phyloP scores from a whole-genome alignment of 2,329 filamentous ascomycete genomes.

The Alternaria gaisen region DNA sequence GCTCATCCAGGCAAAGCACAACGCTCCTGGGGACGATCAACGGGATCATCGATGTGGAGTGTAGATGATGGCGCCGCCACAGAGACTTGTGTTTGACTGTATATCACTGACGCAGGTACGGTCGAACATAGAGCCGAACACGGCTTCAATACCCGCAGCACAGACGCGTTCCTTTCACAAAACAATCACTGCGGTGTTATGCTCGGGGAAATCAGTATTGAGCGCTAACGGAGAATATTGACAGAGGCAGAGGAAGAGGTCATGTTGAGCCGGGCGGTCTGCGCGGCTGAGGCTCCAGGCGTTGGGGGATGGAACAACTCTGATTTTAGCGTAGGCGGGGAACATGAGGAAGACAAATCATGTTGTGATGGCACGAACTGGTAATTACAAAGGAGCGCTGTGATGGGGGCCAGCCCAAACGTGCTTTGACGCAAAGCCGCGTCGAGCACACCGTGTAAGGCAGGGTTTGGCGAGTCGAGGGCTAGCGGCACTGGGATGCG shows the following conservation, averaged over 20 bases:
- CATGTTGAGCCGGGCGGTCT: slow-evolving; percentile 17
- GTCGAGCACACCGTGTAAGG: slow-evolving; percentile 30
- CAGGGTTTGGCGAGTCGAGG: slow-evolving; percentile 44
- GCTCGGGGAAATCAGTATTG: slow-evolving; percentile 13
- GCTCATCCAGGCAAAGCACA: slow-evolving; percentile 39
- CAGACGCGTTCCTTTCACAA: slow-evolving; percentile 13
- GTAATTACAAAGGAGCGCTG: slow-evolving; percentile 2
- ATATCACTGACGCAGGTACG: slow-evolving; percentile 45
- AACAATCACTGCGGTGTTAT: slow-evolving; percentile 20
- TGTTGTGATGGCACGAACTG: slow-evolving; percentile 11
- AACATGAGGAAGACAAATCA: slow-evolving; percentile 19
- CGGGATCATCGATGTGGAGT: slow-evolving; percentile 37
- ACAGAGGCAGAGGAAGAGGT: slow-evolving; percentile 17
- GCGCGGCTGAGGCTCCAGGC: slow-evolving; percentile 14
- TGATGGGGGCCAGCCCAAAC: slow-evolving; percentile 36
- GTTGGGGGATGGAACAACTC: slow-evolving; percentile 4
- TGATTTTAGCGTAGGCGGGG: slow-evolving; percentile 21
- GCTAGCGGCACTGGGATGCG: slow-evolving; percentile 25
- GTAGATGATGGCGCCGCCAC: slow-evolving; percentile 43
- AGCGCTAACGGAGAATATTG: slow-evolving; percentile 18
- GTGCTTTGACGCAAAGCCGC: slow-evolving; percentile 41
- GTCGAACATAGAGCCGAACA: slow-evolving; percentile 16
- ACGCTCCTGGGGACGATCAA: slow-evolving; percentile 38
- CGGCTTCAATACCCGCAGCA: slow-evolving; percentile 6
- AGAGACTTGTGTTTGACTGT: slow-evolving; percentile 31